phyloP scores from a whole-genome alignment of 2,329 filamentous ascomycete species.

The Colletotrichum melonis region DNA sequence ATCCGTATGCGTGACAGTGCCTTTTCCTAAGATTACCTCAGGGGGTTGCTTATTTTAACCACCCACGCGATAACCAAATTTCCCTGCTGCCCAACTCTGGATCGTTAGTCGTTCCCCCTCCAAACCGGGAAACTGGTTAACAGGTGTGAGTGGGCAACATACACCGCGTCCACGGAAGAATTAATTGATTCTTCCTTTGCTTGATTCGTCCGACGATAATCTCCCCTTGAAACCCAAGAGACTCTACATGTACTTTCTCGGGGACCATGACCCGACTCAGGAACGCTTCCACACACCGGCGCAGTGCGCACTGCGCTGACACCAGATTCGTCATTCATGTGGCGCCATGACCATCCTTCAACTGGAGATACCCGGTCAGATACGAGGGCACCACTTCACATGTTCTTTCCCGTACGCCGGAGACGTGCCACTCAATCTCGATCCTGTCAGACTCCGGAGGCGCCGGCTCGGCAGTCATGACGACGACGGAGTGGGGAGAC shows the following conservation, averaged over 20 bases:
- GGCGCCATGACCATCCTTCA: background rate
- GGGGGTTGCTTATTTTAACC: conserved; percentile 2
- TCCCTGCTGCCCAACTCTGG: background rate
- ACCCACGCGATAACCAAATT: background rate
- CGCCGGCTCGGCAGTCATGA: conserved; percentile 19
- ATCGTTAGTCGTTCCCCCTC: background rate
- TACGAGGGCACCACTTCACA: background rate
- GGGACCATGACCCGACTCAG: conserved; percentile 22
- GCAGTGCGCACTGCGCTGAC: too few species aligned
- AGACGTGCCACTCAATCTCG: background rate
- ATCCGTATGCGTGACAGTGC: background rate
- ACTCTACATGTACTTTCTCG: background rate
- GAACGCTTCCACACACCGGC: background rate
- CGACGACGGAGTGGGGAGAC: background rate
- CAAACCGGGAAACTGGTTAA: background rate
- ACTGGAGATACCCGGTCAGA: background rate
- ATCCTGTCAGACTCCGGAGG: background rate
- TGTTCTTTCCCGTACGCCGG: background rate
- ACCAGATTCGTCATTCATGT: background rate
- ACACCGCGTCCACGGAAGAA: background rate
- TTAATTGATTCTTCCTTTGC: background rate
- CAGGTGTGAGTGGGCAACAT: background rate
- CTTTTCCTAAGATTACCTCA: background rate
- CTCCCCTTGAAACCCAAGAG: conserved; percentile 31
- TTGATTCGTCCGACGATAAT: conserved; percentile 10